Evolutionary conservation across 345 rosid genomes (phyloP), one percentile per base, ranked within the genome.

Genomic region (Boechera retrofracta): DNA sequence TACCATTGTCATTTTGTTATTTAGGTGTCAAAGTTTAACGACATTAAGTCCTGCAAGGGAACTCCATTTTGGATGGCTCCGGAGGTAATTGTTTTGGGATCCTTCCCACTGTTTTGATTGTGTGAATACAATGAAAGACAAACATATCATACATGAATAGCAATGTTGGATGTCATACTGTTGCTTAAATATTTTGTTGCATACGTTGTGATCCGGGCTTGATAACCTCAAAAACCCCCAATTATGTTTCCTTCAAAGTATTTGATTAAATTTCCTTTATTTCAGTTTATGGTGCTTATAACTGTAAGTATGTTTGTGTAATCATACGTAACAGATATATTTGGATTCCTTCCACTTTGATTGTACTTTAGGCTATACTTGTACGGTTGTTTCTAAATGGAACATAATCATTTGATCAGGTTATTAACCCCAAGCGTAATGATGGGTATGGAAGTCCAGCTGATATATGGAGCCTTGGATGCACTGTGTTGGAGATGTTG

Each of bases 21-120:
- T 57, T 83, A 94, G 98, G 96, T 94, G 60, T 84, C 94, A 62
- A 89, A 73, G 79, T 48, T 89, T 7, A 89, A 94, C 73, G 93
- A 91, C 83, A 89, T 88, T 51, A 85, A 87, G 88, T 89, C 97
- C 54, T 85, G 87, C 87, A 86, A 78, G 80, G 97, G 97, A 72
- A 88, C 98, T 70, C 87, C 90, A 72, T 91, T 86, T 78, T 94
- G 98, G 98, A 94, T 89, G 97, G 98, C 97, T 44, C 98, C 98
- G 36, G 97, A 94, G 97, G 98, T 94, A 74, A 11, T 62, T 42
- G 4, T 54, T 69, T 61, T 21, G n/a, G 31, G 42, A 68, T 32
- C 52, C 10, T 0, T 67, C 35, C 10, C 9, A 64, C 54, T 55
- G 51, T 33, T 63, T 62, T 63, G 41, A 53, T 69, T 59, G 6